phyloP scores from a whole-genome alignment of 1,284 basidiomycete genomes.

The Sporisorium scitamineum region DNA sequence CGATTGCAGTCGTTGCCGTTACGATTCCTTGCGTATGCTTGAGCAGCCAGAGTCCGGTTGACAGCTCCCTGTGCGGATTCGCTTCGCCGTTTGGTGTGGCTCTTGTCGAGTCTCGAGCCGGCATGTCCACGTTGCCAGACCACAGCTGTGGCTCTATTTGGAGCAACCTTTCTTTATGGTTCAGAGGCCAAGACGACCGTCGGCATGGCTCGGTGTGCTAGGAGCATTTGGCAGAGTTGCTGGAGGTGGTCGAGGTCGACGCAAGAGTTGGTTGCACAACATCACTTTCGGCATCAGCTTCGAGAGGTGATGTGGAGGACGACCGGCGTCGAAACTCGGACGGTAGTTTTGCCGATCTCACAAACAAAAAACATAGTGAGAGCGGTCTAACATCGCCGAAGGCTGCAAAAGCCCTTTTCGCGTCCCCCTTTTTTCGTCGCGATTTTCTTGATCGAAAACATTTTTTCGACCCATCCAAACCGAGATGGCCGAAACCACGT shows the following conservation, averaged over 20 bases:
- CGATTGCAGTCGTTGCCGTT: conserved; percentile 48
- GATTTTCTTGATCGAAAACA: too few relatives aligned
- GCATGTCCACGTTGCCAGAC: conserved; percentile 15
- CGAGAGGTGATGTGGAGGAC: not conserved
- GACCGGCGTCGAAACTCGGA: too few relatives aligned
- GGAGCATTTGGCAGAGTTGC: not conserved
- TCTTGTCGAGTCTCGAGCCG: not conserved
- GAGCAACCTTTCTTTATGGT: not conserved
- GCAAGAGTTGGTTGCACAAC: not conserved
- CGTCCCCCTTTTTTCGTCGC: not conserved
- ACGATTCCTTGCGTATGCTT: conserved; percentile 56
- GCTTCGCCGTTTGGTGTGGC: not conserved
- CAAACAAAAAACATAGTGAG: not conserved
- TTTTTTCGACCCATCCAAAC: too few relatives aligned
- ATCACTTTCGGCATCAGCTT: not conserved
- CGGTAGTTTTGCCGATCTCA: not conserved
- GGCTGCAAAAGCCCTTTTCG: not conserved
- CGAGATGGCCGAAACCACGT: too few relatives aligned
- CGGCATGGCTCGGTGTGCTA: not conserved
- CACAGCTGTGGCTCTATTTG: not conserved
- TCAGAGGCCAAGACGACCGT: not conserved
- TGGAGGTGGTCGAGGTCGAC: not conserved
- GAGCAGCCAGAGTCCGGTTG: conserved; percentile 46
- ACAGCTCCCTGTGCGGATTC: conserved; percentile 20
- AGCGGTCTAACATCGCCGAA: not conserved